Conservation (phyloP, 768 basidiomycete species). For the Exsudoporus frostii region DNA sequence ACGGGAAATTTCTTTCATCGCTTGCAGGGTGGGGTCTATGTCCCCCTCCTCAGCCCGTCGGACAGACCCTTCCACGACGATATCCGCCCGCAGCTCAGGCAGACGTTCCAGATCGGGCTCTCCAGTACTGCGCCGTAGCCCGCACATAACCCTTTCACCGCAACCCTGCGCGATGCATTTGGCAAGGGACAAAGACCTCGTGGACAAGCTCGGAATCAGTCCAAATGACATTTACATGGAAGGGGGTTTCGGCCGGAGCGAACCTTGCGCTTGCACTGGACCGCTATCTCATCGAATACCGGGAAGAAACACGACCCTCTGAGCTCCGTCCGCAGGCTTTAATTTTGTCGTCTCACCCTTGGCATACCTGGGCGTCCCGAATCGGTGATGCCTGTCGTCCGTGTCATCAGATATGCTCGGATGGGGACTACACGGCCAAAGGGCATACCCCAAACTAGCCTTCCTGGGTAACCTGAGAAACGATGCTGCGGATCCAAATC, state of each 20-base stretch:
- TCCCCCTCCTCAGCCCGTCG: conserved; percentile 16
- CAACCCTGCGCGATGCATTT: conserved; percentile 63
- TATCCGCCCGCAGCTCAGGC: conserved; percentile 41
- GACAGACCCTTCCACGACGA: conserved; percentile 37
- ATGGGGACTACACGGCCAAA: conserved; percentile 20
- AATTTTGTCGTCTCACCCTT: conserved; percentile 19
- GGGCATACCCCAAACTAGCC: conserved; percentile 37
- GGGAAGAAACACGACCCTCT: conserved; percentile 1
- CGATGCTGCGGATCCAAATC: conserved; percentile 42
- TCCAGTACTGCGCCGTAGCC: conserved; percentile 41
- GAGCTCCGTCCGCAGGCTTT: conserved; percentile 15
- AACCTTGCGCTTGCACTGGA: conserved; percentile 60
- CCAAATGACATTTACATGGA: conserved; percentile 57
- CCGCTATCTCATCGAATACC: conserved; percentile 54
- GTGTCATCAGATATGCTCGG: conserved; percentile 26
- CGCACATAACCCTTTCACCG: conserved; percentile 58
- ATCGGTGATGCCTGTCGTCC: conserved; percentile 9
- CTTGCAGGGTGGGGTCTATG: conserved; percentile 28
- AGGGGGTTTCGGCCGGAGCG: conserved; percentile 70
- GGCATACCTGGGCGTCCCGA: conserved; percentile 12
- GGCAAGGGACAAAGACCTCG: conserved; percentile 63
- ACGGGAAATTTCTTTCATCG: conserved; percentile 35
- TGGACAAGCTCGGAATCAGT: conserved; percentile 49
- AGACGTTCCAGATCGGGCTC: conserved; percentile 55
- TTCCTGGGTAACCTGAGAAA: conserved; percentile 37